These are phyloP conservation scores for Sequoia sempervirens DNA, from an alignment of 75 land plant species.

Conservation along the genomic window DNA sequence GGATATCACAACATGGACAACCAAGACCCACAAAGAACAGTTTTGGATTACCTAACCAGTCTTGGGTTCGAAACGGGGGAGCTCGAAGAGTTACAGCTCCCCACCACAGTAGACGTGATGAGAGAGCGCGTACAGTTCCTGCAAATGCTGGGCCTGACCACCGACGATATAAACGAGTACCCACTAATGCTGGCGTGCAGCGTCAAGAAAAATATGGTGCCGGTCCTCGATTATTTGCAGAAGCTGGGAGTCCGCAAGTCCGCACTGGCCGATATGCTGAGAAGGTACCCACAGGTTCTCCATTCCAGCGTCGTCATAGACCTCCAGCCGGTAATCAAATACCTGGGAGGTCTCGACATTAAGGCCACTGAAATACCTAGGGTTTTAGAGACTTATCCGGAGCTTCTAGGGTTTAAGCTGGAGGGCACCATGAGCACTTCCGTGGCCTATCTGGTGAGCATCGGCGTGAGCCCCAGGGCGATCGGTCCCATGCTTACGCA, in stretches of 20 bases:
- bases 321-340: conserved; percentile 66
- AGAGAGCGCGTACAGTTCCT: conserved; percentile 81
- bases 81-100: conserved; percentile 73
- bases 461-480: conserved; percentile 65
- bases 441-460: conserved; percentile 78
- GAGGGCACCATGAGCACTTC: conserved; percentile 89
- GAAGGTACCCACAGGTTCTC: conserved; percentile 72
- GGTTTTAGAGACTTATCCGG: conserved; percentile 75
- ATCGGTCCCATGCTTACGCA: conserved; percentile 61
- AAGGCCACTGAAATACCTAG: conserved; percentile 53
- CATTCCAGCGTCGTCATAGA: conserved; percentile 77
- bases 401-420: conserved; percentile 79
- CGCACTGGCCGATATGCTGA: conserved; percentile 45
- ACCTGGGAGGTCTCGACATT: conserved; percentile 70
- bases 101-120: conserved; percentile 70
- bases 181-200: conserved; percentile 84
- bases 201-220: conserved; percentile 87
- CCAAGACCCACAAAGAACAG: background rate
- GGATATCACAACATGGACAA: background rate
- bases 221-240: conserved; percentile 80
- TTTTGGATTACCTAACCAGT: conserved; percentile 59
- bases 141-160: conserved; percentile 60
- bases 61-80: conserved; percentile 68
- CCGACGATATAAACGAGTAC: conserved; percentile 68
- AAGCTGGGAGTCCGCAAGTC: conserved; percentile 59